Evolutionary conservation across 2,329 filamentous ascomycete genomes (phyloP).

Genomic region (Remersonia thermophila): DNA sequence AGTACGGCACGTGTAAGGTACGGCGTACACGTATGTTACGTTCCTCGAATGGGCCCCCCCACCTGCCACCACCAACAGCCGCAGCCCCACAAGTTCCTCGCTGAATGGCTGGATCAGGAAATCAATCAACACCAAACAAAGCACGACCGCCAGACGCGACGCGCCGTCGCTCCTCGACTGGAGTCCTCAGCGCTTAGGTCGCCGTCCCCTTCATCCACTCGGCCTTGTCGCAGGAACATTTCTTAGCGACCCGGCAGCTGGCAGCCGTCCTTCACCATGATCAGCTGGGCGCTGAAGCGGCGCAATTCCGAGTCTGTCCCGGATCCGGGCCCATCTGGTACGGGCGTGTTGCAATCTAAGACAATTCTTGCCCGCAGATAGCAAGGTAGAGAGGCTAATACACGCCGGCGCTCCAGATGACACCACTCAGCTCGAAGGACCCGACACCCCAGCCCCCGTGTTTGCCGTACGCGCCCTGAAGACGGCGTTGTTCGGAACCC

Average conservation of each 20-base stretch:
- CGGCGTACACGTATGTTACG: no score
- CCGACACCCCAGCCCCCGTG: slow-evolving; percentile 53
- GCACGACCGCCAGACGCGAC: background rate
- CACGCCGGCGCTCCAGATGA: slow-evolving; percentile 24
- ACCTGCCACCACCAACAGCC: no score
- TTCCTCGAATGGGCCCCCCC: no score
- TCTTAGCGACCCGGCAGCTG: no score
- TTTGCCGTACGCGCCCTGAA: slow-evolving; percentile 55
- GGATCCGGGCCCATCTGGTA: slow-evolving; percentile 19
- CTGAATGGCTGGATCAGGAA: no score
- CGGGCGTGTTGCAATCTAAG: background rate
- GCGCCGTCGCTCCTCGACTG: background rate
- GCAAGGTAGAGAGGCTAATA: no score
- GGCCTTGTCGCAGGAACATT: no score
- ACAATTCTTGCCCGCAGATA: background rate
- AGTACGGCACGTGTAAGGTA: no score
- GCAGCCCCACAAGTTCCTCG: no score
- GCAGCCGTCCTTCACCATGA: slow-evolving; percentile 27
- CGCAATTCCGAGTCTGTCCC: slow-evolving; percentile 26
- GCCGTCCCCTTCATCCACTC: background rate
- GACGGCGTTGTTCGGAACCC: slow-evolving; percentile 51
- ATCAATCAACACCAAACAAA: background rate
- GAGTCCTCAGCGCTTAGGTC: background rate
- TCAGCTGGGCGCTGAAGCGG: slow-evolving; percentile 47
- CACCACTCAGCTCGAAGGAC: slow-evolving; percentile 38